A percentile compares a stretch with the other conserved stretches of the same genome.
phyloP scores from a whole-genome alignment of 23 red algal genomes.

The Gracilariopsis chorda region DNA sequence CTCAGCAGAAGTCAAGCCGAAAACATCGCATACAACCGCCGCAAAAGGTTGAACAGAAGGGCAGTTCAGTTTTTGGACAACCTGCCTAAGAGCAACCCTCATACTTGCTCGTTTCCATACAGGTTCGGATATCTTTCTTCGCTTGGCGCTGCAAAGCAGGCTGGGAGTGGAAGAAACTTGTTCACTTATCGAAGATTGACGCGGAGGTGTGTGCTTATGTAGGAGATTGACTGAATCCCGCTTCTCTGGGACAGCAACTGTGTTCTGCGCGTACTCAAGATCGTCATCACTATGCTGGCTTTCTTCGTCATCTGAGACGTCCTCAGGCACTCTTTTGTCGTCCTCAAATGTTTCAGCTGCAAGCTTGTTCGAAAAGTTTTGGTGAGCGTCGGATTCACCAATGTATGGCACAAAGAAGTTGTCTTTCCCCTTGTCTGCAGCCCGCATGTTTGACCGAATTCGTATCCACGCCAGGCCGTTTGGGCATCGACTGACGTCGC shows the following conservation, averaged over 20 bases:
- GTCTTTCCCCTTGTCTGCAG: constrained; percentile 27
- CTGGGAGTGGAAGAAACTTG: neutral
- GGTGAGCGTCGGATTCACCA: constrained; percentile 34
- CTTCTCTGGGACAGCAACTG: neutral
- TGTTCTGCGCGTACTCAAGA: neutral
- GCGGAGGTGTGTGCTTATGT: too few species aligned
- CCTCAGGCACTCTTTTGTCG: constrained; percentile 14
- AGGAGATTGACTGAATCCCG: neutral
- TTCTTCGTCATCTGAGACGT: constrained; percentile 41
- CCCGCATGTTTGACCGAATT: constrained; percentile 28
- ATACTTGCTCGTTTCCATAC: constrained; percentile 44
- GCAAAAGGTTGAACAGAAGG: neutral
- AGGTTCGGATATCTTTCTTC: neutral
- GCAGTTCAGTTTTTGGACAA: neutral
- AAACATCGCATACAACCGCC: neutral
- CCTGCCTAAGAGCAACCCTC: constrained; percentile 15
- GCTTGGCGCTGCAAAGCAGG: neutral
- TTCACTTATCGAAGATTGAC: neutral
- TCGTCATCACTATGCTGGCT: neutral
- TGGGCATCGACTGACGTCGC: neutral
- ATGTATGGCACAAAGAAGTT: constrained; percentile 53
- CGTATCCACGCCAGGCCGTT: constrained; percentile 41
- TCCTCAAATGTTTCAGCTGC: constrained; percentile 20
- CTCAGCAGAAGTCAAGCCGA: neutral
- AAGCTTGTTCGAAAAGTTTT: constrained; percentile 40